Percentiles rank a stretch among this genome's conserved stretches.
Evolutionary conservation across 2,329 filamentous ascomycete genomes (phyloP).

Genomic region (Plectosphaerella sp.): DNA sequence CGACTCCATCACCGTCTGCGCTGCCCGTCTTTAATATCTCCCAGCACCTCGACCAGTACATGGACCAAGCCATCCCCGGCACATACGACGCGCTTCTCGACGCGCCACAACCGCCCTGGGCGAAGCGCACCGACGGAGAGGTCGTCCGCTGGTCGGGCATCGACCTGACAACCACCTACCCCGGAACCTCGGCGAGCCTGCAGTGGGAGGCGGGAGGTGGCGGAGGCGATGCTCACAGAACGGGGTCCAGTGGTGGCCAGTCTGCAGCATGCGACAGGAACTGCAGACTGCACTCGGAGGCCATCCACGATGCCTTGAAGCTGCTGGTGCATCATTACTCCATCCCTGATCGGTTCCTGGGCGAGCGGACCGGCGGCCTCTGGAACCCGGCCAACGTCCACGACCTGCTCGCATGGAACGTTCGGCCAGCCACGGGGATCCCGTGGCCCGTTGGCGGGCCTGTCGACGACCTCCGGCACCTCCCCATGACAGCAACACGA

Average conservation of each 20-base stretch:
- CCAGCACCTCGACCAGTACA: slow-evolving; percentile 10
- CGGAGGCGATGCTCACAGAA: slow-evolving; percentile 5
- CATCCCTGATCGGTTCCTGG: slow-evolving; percentile 10
- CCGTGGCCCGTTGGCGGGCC: slow-evolving; percentile 2
- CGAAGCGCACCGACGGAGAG: slow-evolving; percentile 9
- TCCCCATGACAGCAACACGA: slow-evolving; percentile 36
- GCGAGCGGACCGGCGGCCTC: slow-evolving; percentile 4
- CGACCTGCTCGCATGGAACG: slow-evolving; percentile 6
- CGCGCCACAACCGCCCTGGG: slow-evolving; percentile 6
- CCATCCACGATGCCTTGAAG: slow-evolving; percentile 21
- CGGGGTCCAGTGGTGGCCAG: not conserved
- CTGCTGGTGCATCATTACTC: slow-evolving; percentile 17
- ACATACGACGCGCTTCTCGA: slow-evolving; percentile 13
- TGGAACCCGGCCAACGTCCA: slow-evolving; percentile 9
- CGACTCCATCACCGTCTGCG: slow-evolving; percentile 12
- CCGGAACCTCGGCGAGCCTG: slow-evolving; percentile 6
- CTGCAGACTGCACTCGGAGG: slow-evolving; percentile 18
- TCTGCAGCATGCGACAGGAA: slow-evolving; percentile 13
- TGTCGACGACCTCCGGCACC: slow-evolving; percentile 30
- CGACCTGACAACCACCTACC: slow-evolving; percentile 14
- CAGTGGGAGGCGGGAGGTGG: slow-evolving; percentile 13
- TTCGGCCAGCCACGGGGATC: not conserved
- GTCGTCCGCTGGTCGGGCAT: slow-evolving; percentile 17
- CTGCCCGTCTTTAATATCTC: slow-evolving; percentile 19
- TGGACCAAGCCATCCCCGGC: slow-evolving; percentile 8